phyloP scores from a whole-genome alignment of 768 basidiomycete genomes.

The Termitomyces sp. region DNA sequence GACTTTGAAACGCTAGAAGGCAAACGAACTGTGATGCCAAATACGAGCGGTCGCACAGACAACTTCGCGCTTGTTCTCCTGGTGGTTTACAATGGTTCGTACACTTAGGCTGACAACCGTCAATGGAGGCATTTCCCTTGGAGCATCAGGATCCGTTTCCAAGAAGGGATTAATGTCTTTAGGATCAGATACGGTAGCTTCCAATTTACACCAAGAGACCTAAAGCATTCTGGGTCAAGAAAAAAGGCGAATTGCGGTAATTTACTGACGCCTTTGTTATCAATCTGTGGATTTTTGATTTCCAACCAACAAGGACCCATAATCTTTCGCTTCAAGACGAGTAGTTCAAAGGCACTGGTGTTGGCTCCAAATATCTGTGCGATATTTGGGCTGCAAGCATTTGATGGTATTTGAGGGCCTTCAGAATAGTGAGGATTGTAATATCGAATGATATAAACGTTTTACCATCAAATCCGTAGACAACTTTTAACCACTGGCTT shows the following conservation, averaged over 20 bases:
- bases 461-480: slow-evolving; percentile 85
- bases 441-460: not conserved
- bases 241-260: not conserved
- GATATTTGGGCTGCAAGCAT: slow-evolving; percentile 78
- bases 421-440: not conserved
- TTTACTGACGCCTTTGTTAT: slow-evolving; percentile 68
- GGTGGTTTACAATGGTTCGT: slow-evolving; percentile 90
- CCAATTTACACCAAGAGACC: slow-evolving; percentile 97
- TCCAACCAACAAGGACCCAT: slow-evolving; percentile 99
- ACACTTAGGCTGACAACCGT: slow-evolving; percentile 87
- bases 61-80: slow-evolving; percentile 90
- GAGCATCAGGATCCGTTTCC: slow-evolving; percentile 63
- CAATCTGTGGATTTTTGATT: slow-evolving; percentile 70
- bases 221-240: slow-evolving; percentile 21
- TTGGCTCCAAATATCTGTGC: slow-evolving; percentile 86
- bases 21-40: slow-evolving; percentile 58
- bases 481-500: slow-evolving; percentile 86
- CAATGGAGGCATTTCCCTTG: slow-evolving; percentile 80
- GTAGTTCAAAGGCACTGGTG: slow-evolving; percentile 87
- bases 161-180: slow-evolving; percentile 84
- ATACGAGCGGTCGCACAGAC: slow-evolving; percentile 80
- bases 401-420: slow-evolving; percentile 74
- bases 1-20: not conserved
- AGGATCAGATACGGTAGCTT: slow-evolving; percentile 76
- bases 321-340: slow-evolving; percentile 93